A percentile compares a stretch with the other conserved stretches of the same genome.
These are phyloP conservation scores for Cyclotella baltica DNA, from an alignment of 108 stramenopile genomes.

Conservation along the genomic window DNA sequence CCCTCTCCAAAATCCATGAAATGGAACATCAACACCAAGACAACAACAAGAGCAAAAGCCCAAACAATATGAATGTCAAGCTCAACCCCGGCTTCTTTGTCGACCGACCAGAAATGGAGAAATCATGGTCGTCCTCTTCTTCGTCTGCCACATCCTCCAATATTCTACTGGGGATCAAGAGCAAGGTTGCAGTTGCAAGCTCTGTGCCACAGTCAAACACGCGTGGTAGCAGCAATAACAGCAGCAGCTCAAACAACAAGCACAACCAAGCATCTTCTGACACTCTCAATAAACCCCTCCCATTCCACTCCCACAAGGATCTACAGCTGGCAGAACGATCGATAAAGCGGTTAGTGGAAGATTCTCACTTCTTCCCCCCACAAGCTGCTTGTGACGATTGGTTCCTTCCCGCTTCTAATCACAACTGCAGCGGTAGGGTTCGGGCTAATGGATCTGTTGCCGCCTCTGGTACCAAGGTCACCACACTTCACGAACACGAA, in stretches of 20 bases:
- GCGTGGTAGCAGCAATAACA: not conserved
- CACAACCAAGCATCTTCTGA: not conserved
- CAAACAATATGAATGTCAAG: not conserved
- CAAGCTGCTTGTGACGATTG: constrained; percentile 19
- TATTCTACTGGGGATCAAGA: not conserved
- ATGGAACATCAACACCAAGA: not conserved
- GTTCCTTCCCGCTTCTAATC: too few relatives aligned
- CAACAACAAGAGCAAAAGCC: not conserved
- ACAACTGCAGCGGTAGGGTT: not conserved
- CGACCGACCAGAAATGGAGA: not conserved
- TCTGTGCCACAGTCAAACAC: not conserved
- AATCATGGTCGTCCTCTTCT: not conserved
- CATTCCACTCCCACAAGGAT: constrained; percentile 31
- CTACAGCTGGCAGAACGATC: constrained; percentile 24
- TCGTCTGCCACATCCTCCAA: not conserved
- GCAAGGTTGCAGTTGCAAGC: not conserved
- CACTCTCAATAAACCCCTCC: constrained; percentile 6
- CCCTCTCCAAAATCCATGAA: not conserved
- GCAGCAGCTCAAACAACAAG: not conserved
- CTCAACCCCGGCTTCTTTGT: not conserved
- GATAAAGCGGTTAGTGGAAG: constrained; percentile 16
- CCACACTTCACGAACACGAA: constrained; percentile 14
- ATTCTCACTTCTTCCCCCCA: constrained; percentile 36
- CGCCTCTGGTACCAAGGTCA: constrained; percentile 11
- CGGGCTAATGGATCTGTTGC: not conserved